Conservation (phyloP, 495 filamentous ascomycete genomes). For the Neurospora terricola region DNA sequence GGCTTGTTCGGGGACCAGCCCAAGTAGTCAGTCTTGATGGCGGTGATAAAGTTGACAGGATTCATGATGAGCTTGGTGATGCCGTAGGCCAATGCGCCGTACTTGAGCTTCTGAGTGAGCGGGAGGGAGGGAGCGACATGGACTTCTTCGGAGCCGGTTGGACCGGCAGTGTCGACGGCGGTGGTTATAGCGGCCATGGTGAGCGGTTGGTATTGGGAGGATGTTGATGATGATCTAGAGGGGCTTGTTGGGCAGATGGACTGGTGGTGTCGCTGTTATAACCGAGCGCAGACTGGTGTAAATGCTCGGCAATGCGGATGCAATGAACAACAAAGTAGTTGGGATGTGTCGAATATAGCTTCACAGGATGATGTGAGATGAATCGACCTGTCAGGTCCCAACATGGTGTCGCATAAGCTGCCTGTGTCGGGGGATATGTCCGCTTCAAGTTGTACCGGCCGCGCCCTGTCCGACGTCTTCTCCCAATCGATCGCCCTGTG, state of each 20-base stretch:
- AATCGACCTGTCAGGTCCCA: too few relatives aligned
- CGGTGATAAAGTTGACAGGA: background rate
- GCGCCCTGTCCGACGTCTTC: too few relatives aligned
- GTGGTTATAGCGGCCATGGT: constrained; percentile 12
- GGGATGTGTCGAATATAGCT: too few relatives aligned
- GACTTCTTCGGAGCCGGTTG: background rate
- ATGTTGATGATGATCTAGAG: background rate
- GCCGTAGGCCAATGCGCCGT: background rate
- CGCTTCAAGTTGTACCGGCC: background rate
- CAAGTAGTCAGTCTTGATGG: constrained; percentile 29
- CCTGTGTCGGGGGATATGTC: too few relatives aligned
- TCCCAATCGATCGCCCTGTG: too few relatives aligned
- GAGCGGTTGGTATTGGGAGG: background rate
- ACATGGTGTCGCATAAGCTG: background rate
- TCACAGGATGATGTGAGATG: too few relatives aligned
- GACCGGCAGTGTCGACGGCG: background rate
- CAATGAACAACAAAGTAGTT: background rate
- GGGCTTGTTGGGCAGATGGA: background rate
- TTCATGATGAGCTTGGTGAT: background rate
- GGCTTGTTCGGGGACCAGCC: constrained; percentile 1
- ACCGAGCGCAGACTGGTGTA: background rate
- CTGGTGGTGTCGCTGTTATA: background rate
- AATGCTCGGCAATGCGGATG: background rate
- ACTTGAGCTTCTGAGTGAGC: background rate
- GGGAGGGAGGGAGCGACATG: background rate